Conservation (phyloP, 208 protist species). For the Tritrichomonas musculus region DNA sequence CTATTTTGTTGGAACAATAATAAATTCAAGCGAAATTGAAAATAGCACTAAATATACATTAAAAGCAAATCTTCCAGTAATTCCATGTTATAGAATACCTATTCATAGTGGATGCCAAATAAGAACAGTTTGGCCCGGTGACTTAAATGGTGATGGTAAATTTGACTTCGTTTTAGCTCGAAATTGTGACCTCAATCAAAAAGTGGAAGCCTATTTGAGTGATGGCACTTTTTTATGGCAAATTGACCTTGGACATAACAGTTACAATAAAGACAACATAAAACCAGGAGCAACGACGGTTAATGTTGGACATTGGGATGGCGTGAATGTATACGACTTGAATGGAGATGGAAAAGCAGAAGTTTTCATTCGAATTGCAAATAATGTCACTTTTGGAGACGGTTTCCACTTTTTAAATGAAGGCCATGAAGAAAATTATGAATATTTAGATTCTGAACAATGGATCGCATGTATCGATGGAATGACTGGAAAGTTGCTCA, state of each 20-base stretch:
- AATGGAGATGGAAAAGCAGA: constrained; percentile 12
- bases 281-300: background rate
- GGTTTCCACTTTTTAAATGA: background rate
- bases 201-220: background rate
- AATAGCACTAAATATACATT: background rate
- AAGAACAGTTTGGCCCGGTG: background rate
- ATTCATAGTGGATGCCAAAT: background rate
- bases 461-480: constrained; percentile 18
- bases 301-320: background rate
- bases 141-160: constrained; percentile 13
- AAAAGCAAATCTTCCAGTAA: background rate
- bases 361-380: background rate
- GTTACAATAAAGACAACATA: background rate
- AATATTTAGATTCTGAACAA: background rate
- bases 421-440: background rate
- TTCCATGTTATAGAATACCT: background rate
- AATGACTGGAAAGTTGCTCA: background rate
- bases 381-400: constrained; percentile 13
- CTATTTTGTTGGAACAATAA: background rate
- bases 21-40: background rate
- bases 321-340: background rate
- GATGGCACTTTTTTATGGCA: background rate
- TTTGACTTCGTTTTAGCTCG: constrained; percentile 14
- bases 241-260: background rate
- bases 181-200: background rate